Base-by-base conservation (phyloP, 768 basidiomycete genomes). In the Pleurotus salmoneostramineus region DNA sequence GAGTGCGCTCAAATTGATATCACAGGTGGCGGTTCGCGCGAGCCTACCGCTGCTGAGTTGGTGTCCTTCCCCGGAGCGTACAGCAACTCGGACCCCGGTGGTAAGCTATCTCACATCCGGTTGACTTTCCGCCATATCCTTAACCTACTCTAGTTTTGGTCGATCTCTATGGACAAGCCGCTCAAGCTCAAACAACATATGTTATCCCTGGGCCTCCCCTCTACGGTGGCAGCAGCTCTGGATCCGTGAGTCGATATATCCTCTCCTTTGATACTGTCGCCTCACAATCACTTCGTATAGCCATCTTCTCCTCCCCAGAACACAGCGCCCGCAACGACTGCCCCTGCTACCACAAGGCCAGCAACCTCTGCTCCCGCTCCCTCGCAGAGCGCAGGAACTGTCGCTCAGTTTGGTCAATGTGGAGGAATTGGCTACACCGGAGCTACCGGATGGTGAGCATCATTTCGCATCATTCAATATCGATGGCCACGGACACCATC, bases 1-100 rank as follows among this genome's bases (percentile, higher is more conserved):
- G 83, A 86, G 64, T 78, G 78, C 54, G 78, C 78, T 11, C 78
- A 79, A 61, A 67, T 78, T 33, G 58, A 62, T 31, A 77, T 80
- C 58, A 74, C 72, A 15, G 74, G 72, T 40, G 74, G 77, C 27
- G 78, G 78, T 5, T 70, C 62, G 48, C 62, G 70, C 5, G 71
- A 71, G 2, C 78, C 78, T 0, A 74, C 74, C 3, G 56, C 71
- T 12, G 70, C 69, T 31, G 72, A 83, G 58, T 79, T 81, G 43
- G 77, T 80, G 33, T 66, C 69, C 4, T 76, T 79, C 72, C 77
- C 78, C 12, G 77, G 78, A 37, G 78, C 64, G 1, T 80, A 80
- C 66, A 73, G 69, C 40, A 71, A 70, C 52, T 69, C 65, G 33
- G 77, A 80, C 62, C 76, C 77, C 5, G 78, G 78, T 35, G 57